These are phyloP conservation scores for Solanum piurae DNA, from an alignment of 257 asterid genomes.

Conservation along the genomic window DNA sequence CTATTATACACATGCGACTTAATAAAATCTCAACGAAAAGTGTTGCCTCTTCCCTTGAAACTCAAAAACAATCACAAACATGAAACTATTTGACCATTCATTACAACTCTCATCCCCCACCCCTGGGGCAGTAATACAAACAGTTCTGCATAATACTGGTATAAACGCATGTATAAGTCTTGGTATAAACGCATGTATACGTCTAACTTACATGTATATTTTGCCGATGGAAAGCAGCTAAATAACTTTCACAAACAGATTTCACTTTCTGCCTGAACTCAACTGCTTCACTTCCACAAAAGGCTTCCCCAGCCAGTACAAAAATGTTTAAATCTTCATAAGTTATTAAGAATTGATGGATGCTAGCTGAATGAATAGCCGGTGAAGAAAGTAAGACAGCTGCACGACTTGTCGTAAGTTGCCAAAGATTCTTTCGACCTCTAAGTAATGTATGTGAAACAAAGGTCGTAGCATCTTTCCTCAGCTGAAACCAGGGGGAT, in stretches of 20 bases:
- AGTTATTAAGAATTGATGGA: constrained; percentile 85
- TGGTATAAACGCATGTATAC: not conserved
- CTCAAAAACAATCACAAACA: not conserved
- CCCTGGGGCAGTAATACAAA: not conserved
- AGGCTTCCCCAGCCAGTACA: constrained; percentile 93
- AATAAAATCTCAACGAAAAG: not conserved
- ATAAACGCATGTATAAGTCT: not conserved
- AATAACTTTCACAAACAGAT: constrained; percentile 72
- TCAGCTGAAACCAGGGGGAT: constrained; percentile 81
- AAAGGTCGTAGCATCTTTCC: constrained; percentile 69
- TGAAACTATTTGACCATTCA: not conserved
- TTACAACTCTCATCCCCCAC: not conserved
- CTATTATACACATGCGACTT: not conserved
- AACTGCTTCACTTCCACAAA: constrained; percentile 83
- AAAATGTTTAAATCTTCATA: constrained; percentile 85
- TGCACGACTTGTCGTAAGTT: constrained; percentile 86
- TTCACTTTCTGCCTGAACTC: constrained; percentile 96
- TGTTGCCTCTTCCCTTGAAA: not conserved
- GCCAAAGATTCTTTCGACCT: constrained; percentile 98
- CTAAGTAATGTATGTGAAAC: constrained; percentile 78
- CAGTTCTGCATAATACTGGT: not conserved
- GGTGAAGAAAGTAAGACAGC: constrained; percentile 93
- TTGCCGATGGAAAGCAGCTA: constrained; percentile 94
- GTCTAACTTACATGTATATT: constrained; percentile 69
- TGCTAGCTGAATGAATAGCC: constrained; percentile 79